Evolutionary conservation across 345 rosid genomes (phyloP).

Genomic region (Psidium friedrichsthalianum): DNA sequence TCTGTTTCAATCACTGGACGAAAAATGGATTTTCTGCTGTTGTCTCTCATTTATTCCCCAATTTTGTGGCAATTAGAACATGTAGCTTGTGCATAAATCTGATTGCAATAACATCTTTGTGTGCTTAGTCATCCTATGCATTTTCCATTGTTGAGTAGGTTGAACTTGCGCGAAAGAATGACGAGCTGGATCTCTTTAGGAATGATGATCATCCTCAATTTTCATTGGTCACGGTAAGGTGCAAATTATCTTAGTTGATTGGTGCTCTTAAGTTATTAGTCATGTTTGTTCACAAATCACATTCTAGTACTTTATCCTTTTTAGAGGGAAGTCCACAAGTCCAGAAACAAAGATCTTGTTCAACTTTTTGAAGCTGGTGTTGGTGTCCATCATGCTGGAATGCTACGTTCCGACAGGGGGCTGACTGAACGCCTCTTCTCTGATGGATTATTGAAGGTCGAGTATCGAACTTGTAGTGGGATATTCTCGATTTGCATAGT

Average conservation of each 20-base stretch:
- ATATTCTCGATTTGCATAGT: neutral
- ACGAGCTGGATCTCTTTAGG: slow-evolving; percentile 48
- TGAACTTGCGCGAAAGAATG: slow-evolving; percentile 68
- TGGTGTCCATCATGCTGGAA: slow-evolving; percentile 98
- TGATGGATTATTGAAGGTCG: slow-evolving; percentile 82
- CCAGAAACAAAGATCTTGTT: slow-evolving; percentile 90
- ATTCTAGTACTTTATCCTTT: slow-evolving; percentile 9
- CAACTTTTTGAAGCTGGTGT: slow-evolving; percentile 61
- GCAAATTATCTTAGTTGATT: neutral
- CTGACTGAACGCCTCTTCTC: slow-evolving; percentile 91
- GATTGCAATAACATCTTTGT: neutral
- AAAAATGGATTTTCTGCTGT: neutral
- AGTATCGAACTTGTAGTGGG: slow-evolving; percentile 1
- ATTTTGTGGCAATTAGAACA: neutral
- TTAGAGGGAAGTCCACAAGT: slow-evolving; percentile 85
- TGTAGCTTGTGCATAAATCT: neutral
- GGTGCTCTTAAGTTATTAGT: neutral
- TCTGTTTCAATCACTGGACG: neutral
- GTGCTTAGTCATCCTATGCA: neutral
- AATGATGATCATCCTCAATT: slow-evolving; percentile 71
- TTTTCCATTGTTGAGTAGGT: slow-evolving; percentile 31
- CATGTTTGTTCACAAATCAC: slow-evolving; percentile 2
- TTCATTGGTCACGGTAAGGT: slow-evolving; percentile 50
- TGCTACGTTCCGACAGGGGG: slow-evolving; percentile 89
- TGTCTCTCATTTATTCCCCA: neutral